Evolutionary conservation across 2,329 filamentous ascomycete genomes (phyloP).

Genomic region (Onygenales sp.): DNA sequence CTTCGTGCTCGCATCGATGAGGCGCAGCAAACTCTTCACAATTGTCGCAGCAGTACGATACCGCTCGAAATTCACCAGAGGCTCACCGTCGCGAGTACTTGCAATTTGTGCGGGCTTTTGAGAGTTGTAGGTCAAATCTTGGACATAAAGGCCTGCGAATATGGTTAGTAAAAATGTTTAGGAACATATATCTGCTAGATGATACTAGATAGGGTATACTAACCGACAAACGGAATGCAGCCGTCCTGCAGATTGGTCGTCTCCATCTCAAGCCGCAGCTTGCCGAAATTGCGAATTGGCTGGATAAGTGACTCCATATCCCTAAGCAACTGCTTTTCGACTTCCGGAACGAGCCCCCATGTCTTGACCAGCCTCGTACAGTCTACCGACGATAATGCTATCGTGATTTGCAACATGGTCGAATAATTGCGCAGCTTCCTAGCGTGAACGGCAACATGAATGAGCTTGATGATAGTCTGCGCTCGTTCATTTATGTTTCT

Average conservation of each 20-base stretch:
- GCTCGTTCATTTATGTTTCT: conserved; percentile 48
- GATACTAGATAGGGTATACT: conserved; percentile 14
- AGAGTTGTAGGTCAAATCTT: conserved; percentile 58
- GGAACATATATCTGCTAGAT: not conserved
- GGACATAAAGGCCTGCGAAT: conserved; percentile 49
- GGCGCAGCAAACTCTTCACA: conserved; percentile 52
- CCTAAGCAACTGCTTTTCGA: conserved; percentile 46
- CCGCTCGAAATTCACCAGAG: conserved; percentile 58
- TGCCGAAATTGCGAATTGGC: conserved; percentile 54
- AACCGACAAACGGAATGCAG: conserved; percentile 57
- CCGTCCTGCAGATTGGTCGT: conserved; percentile 48
- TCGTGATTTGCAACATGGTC: conserved; percentile 56
- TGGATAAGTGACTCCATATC: conserved; percentile 53
- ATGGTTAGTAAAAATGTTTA: not conserved
- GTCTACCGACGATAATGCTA: conserved; percentile 52
- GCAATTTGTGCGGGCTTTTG: conserved; percentile 54
- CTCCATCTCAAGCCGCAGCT: conserved; percentile 56
- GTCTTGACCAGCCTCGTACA: conserved; percentile 48
- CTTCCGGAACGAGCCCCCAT: conserved; percentile 47
- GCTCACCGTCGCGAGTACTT: conserved; percentile 37
- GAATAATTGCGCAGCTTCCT: conserved; percentile 54
- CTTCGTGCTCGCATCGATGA: conserved; percentile 55
- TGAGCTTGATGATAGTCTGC: conserved; percentile 52
- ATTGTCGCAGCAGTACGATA: conserved; percentile 57
- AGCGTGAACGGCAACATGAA: conserved; percentile 52